Base-by-base conservation (phyloP, 2,329 filamentous ascomycete genomes). In the Aspergillus amoenus region DNA sequence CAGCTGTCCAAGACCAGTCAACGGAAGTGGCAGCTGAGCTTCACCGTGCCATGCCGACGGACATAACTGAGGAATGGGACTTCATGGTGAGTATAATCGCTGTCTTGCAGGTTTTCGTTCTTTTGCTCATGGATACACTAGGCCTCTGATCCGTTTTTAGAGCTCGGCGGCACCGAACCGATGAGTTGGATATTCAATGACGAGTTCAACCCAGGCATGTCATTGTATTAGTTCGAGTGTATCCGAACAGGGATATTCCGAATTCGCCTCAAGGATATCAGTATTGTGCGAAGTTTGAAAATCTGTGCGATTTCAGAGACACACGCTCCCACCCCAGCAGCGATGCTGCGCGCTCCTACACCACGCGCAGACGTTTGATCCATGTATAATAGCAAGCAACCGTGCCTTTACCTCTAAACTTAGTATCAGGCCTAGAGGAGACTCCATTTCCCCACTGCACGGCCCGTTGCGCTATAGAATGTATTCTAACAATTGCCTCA, bases 21-120 rank as follows among this genome's bases (percentile, higher is more conserved):
- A 53, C 58, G 12, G 46, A 42, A 18, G 13, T 58, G 13, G 57
- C 5, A 65, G 43, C 46, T 24, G 3, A 12, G 53, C 24, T 44
- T 53, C 8, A 62, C 67, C 47, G 61, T 68, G 21, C 69, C 15
- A 61, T 61, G 8, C 46, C 69, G 5, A 62, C 69, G 18, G 65
- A 65, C 3, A 40, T 64, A 17, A 61, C 71, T 40, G 72, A 71
- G 18, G 72, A 75, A 30, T 80, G 77, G 77, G 71, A 74, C n/a
- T 75, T 75, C 50, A 67, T 73, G 61, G 76, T 79, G 65, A 73
- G 73, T 66, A n/a, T 24, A 45, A 45, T 11, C 15, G 32, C 7
- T 8, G 44, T 37, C 17, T 37, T 15, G 9, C 18, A 46, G 1
- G 8, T 30, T 11, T 17, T 3, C 15, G 15, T 45, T n/a, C 50